Conservation (phyloP, 257 asterid species). For the Solanum appendiculatum region DNA sequence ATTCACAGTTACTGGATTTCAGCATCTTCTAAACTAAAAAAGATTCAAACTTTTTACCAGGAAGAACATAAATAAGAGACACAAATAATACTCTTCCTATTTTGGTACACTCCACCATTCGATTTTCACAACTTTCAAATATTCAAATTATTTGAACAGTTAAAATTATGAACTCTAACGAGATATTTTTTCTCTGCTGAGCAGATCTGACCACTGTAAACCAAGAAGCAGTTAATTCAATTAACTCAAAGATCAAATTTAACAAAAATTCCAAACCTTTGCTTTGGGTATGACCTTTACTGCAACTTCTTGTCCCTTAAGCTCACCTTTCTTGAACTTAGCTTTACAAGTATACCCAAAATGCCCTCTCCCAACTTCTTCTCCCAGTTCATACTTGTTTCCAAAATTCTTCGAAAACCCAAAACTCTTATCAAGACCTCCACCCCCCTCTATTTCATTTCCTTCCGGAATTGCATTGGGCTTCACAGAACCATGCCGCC, state of each 20-base stretch:
- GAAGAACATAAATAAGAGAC: not conserved
- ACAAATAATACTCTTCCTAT: not conserved
- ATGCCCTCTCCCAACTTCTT: constrained; percentile 91
- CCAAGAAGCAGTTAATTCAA: not conserved
- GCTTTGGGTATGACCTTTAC: constrained; percentile 88
- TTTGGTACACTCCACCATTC: not conserved
- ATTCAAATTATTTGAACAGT: not conserved
- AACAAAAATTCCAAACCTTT: constrained; percentile 36
- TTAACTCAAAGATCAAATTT: not conserved
- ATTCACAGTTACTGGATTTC: not conserved
- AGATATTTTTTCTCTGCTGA: not conserved
- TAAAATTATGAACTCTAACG: not conserved
- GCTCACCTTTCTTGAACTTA: constrained; percentile 75
- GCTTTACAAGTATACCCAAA: constrained; percentile 93
- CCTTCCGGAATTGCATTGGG: constrained; percentile 44
- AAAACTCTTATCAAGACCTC: constrained; percentile 65
- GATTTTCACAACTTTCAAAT: not conserved
- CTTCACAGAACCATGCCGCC: constrained; percentile 90
- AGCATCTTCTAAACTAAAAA: not conserved
- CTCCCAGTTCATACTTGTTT: constrained; percentile 76
- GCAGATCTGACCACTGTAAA: constrained; percentile 10
- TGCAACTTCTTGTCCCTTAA: constrained; percentile 74
- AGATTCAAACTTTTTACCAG: not conserved
- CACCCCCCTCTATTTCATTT: not conserved
- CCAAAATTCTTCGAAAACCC: constrained; percentile 72